A percentile compares a stretch with the other conserved stretches of the same genome.
phyloP scores from a whole-genome alignment of 2,329 filamentous ascomycete species.

The Elsinoe australis region DNA sequence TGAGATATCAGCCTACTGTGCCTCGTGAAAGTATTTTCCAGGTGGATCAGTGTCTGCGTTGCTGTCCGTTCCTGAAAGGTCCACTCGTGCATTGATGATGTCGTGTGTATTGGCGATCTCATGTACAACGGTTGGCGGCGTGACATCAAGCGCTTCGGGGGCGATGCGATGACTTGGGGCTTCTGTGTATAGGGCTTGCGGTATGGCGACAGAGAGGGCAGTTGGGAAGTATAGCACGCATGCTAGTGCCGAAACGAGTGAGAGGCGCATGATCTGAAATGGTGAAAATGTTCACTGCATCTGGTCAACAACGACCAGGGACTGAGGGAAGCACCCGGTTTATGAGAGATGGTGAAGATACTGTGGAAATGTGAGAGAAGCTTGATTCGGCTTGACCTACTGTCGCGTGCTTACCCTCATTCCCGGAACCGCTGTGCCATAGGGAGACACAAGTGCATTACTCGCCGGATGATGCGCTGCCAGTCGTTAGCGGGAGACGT shows the following conservation, averaged over 20 bases:
- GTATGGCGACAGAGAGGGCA: background rate
- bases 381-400: background rate
- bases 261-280: background rate
- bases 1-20: constrained; percentile 29
- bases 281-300: background rate
- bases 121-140: background rate
- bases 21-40: constrained; percentile 48
- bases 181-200: constrained; percentile 14
- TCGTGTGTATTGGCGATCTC: constrained; percentile 2
- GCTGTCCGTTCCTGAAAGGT: constrained; percentile 3
- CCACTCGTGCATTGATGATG: background rate
- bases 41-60: constrained; percentile 28
- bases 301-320: background rate
- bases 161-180: constrained; percentile 6
- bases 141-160: constrained; percentile 11
- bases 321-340: background rate
- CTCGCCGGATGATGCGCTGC: too few relatives aligned
- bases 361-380: background rate
- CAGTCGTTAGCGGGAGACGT: background rate
- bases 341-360: constrained; percentile 2
- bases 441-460: too few relatives aligned
- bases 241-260: background rate
- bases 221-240: background rate
- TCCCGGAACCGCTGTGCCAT: constrained; percentile 6
- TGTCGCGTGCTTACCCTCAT: constrained; percentile 10